Evolutionary conservation across 2,329 filamentous ascomycete genomes (phyloP), one percentile per base, ranked within the genome.

Genomic region (Penicillium digitatum): DNA sequence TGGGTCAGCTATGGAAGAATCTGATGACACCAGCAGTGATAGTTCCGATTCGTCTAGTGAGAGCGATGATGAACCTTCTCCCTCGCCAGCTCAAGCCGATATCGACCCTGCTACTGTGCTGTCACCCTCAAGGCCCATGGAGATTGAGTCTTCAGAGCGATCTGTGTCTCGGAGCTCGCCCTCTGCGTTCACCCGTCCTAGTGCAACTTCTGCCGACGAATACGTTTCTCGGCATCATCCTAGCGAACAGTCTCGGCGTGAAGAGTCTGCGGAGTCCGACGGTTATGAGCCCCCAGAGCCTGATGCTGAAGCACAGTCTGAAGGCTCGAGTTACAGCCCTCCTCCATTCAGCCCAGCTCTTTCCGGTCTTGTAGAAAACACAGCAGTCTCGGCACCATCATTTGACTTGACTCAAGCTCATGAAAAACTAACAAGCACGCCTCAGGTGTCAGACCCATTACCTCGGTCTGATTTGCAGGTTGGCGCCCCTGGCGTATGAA

Each of bases 251-350:
- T 68, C 62, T 24, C 24, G 44, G 11, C 66, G 63, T 43, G 70
- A 72, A 58, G 62, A 66, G 46, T 71, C 69, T 9, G 60, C 61
- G 51, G 65, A 65, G 29, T 80, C 80, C 2, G 82, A 84, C 56
- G 78, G 73, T 46, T 84, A 85, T 62, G 81, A 86, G 59, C 82
- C 82, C 45, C 80, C 81, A 20, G 75, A 76, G 57, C 69, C 73
- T n/a, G 68, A 69, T 40, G 55, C 58, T 20, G 59, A 64, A 29
- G 54, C 56, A 20, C 68, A 66, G 35, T 62, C 64, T 32, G 57
- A 64, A 46, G 62, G 64, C 46, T 69, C 66, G 18, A 59, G 59
- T 37, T 69, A 71, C 54, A 76, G 74, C 26, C 52, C 52, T 24
- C 74, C 76, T 38, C 72, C 75, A 38, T 77, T 77, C 64, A 77